phyloP scores from a whole-genome alignment of 2,329 filamentous ascomycete species.

The Pseudogymnoascus sp. region DNA sequence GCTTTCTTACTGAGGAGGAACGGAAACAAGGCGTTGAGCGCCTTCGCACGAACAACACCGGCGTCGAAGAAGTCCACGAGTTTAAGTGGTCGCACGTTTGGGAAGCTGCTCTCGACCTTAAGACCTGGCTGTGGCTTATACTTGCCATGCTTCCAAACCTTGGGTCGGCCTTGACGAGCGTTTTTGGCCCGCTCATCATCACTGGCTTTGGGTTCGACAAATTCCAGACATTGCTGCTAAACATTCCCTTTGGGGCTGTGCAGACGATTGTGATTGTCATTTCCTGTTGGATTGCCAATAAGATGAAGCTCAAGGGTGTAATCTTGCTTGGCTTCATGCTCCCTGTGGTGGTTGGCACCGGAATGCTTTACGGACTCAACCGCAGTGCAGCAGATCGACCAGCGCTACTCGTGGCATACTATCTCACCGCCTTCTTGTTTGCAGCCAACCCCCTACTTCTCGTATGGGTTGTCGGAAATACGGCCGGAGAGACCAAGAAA shows the following conservation, averaged over 20 bases:
- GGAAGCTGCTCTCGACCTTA: constrained; percentile 50
- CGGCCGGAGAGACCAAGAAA: constrained; percentile 61
- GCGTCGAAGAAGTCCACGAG: constrained; percentile 54
- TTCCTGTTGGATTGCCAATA: constrained; percentile 51
- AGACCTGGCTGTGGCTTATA: constrained; percentile 44
- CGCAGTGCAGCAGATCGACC: constrained; percentile 38
- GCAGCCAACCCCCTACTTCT: constrained; percentile 60
- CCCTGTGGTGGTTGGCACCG: constrained; percentile 53
- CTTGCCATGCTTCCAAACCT: constrained; percentile 8
- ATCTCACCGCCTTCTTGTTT: constrained; percentile 59
- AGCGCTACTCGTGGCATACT: constrained; percentile 53
- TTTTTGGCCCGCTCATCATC: constrained; percentile 10
- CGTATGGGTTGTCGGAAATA: constrained; percentile 63
- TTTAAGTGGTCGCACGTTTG: constrained; percentile 45
- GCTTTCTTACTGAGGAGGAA: constrained; percentile 50
- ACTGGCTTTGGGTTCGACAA: constrained; percentile 8
- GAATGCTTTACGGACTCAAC: constrained; percentile 49
- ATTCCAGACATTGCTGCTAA: constrained; percentile 7
- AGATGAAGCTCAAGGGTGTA: constrained; percentile 48
- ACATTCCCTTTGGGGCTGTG: constrained; percentile 45
- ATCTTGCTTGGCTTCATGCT: constrained; percentile 48
- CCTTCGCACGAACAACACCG: constrained; percentile 36
- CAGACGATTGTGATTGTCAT: constrained; percentile 54
- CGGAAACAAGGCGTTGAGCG: constrained; percentile 44
- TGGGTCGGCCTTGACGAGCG: background rate